A percentile compares a stretch with the other conserved stretches of the same genome.
These are phyloP conservation scores for Basipetospora chlamydospora DNA, from an alignment of 2,329 filamentous ascomycete species.

Conservation along the genomic window DNA sequence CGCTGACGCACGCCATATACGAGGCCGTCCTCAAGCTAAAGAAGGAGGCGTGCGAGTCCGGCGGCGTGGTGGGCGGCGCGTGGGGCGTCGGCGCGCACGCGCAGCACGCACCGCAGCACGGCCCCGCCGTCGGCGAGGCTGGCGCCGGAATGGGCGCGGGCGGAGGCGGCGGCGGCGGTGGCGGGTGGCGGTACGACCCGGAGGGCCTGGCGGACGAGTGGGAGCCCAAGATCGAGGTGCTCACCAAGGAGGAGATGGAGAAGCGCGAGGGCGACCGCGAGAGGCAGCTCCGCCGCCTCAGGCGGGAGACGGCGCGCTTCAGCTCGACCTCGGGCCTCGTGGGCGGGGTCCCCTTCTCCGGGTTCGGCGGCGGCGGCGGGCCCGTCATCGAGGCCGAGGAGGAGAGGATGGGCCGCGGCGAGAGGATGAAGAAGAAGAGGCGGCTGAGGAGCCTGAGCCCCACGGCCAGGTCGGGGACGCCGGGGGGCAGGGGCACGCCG, in stretches of 20 bases:
- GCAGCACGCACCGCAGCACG: conserved; percentile 76
- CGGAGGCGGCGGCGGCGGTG: too few species aligned
- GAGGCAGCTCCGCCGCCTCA: conserved; percentile 70
- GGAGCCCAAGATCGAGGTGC: conserved; percentile 66
- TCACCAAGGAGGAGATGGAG: conserved; percentile 95
- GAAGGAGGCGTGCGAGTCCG: conserved; percentile 91
- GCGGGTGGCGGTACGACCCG: conserved; percentile 90
- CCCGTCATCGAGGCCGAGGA: conserved; percentile 45
- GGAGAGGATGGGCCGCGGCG: conserved; percentile 80
- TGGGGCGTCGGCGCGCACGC: conserved; percentile 55
- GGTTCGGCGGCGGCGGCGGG: too few species aligned
- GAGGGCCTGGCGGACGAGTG: conserved; percentile 75
- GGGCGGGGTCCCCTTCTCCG: conserved; percentile 51
- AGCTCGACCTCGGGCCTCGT: conserved; percentile 73
- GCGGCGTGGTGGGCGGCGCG: conserved; percentile 65
- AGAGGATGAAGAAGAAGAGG: conserved; percentile 89
- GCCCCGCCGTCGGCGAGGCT: too few species aligned
- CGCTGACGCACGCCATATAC: conserved; percentile 92
- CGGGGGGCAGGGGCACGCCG: conserved; percentile 63
- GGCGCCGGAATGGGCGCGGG: too few species aligned
- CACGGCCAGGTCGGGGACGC: conserved; percentile 35
- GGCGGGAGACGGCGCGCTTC: conserved; percentile 84
- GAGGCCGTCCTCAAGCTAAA: conserved; percentile 85
- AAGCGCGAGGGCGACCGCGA: conserved; percentile 91
- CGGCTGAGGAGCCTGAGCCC: conserved; percentile 83